A percentile compares a stretch with the other conserved stretches of the same genome.
These are phyloP conservation scores for Fusarium gaditjirri DNA, from an alignment of 2,329 filamentous ascomycete species.

Conservation along the genomic window DNA sequence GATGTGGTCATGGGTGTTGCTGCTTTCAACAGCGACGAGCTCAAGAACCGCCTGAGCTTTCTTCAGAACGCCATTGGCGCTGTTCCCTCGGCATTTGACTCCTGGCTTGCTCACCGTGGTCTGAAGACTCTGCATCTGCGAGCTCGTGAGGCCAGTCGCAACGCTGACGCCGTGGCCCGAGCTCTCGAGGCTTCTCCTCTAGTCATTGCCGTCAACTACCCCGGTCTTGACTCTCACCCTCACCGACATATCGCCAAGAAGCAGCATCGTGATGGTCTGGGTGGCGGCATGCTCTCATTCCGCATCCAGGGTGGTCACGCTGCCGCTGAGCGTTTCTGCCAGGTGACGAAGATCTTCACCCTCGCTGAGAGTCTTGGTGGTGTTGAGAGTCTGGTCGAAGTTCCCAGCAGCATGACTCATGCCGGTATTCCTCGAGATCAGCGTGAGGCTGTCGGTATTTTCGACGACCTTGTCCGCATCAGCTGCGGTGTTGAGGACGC, in stretches of 20 bases:
- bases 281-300: conserved; percentile 98
- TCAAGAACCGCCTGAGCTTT: conserved; percentile 83
- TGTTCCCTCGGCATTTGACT: conserved; percentile 94
- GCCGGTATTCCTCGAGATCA: conserved; percentile 91
- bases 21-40: conserved; percentile 87
- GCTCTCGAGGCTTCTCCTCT: conserved; percentile 83
- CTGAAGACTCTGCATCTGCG: conserved; percentile 96
- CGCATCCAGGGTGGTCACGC: conserved; percentile 86
- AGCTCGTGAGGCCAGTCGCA: conserved; percentile 83
- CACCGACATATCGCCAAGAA: conserved; percentile 85
- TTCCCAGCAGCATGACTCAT: conserved; percentile 97
- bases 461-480: conserved; percentile 90
- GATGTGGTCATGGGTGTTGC: conserved; percentile 98
- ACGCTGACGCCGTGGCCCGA: conserved; percentile 80
- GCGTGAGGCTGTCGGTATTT: conserved; percentile 92
- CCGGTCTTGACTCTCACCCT: conserved; percentile 86
- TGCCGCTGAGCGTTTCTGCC: conserved; percentile 93
- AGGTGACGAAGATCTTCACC: conserved; percentile 88
- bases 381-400: conserved; percentile 90
- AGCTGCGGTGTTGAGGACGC: conserved; percentile 95
- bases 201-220: conserved; percentile 94
- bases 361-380: conserved; percentile 93
- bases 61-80: conserved; percentile 98
- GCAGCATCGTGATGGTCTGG: conserved; percentile 94
- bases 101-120: conserved; percentile 96